Conservation (phyloP, 1,139 yeast genomes). For the Candida sp. region DNA sequence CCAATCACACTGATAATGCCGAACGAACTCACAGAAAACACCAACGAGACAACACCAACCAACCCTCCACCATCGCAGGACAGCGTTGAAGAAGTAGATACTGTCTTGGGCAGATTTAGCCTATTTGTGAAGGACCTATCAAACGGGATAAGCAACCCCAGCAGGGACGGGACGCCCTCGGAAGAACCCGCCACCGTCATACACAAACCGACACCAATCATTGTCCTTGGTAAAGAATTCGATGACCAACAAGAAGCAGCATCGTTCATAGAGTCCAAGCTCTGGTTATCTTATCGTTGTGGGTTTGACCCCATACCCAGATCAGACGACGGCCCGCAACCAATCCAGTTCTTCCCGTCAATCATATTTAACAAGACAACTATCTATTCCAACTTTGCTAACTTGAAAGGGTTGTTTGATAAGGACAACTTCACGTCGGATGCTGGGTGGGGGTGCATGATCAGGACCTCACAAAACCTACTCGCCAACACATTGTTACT, state of each 20-base stretch:
- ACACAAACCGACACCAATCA: background rate
- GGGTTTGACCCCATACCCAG: slow-evolving; percentile 76
- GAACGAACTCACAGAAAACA: background rate
- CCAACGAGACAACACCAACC: background rate
- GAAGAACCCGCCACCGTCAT: background rate
- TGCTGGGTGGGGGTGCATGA: slow-evolving; percentile 99
- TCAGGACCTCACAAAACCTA: slow-evolving; percentile 90
- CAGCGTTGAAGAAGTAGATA: slow-evolving; percentile 2
- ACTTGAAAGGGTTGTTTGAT: slow-evolving; percentile 36
- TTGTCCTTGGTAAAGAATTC: slow-evolving; percentile 32
- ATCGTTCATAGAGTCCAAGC: slow-evolving; percentile 55
- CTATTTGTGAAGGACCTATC: slow-evolving; percentile 4
- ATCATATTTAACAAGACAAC: slow-evolving; percentile 36
- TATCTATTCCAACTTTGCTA: slow-evolving; percentile 29
- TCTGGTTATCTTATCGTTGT: slow-evolving; percentile 85
- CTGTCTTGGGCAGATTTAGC: slow-evolving; percentile 4
- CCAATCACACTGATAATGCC: background rate
- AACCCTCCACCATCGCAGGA: background rate
- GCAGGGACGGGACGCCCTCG: slow-evolving; percentile 2
- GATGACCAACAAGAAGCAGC: slow-evolving; percentile 35
- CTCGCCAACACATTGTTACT: slow-evolving; percentile 75
- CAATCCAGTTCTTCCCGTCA: slow-evolving; percentile 64
- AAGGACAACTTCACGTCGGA: slow-evolving; percentile 78
- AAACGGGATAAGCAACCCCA: background rate
- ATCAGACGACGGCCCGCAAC: slow-evolving; percentile 74